phyloP scores from a whole-genome alignment of 1,284 basidiomycete genomes.

The Hemileccinum hortonii region DNA sequence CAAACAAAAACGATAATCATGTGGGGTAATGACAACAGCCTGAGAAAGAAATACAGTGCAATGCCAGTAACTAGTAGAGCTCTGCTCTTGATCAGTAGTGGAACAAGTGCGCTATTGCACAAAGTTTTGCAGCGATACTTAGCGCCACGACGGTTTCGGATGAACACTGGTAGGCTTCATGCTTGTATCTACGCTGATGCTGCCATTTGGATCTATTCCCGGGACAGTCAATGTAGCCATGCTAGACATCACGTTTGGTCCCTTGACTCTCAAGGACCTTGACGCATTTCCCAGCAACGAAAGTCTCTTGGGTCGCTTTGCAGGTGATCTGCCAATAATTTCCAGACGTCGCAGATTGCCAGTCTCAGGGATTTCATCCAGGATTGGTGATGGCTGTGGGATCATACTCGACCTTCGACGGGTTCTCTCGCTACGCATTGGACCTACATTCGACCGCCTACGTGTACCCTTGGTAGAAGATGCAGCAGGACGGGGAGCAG shows the following conservation, averaged over 20 bases:
- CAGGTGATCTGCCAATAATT: conserved; percentile 51
- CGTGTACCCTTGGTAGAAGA: conserved; percentile 42
- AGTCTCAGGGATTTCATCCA: conserved; percentile 30
- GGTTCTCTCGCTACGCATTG: conserved; percentile 64
- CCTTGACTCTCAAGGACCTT: conserved; percentile 30
- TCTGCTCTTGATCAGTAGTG: conserved; percentile 11
- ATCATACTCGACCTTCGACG: conserved; percentile 76
- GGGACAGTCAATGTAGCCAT: conserved; percentile 20
- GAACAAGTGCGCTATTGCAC: not conserved
- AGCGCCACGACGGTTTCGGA: conserved; percentile 32
- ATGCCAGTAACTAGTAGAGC: conserved; percentile 13
- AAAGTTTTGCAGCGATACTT: conserved; percentile 1
- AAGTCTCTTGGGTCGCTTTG: conserved; percentile 60
- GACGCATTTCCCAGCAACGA: conserved; percentile 47
- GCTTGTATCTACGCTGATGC: conserved; percentile 27
- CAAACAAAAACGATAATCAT: conserved; percentile 20
- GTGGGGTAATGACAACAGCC: conserved; percentile 11
- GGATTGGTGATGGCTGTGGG: conserved; percentile 54
- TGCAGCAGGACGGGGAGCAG: conserved; percentile 45
- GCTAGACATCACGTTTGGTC: conserved; percentile 19
- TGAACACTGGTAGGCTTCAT: conserved; percentile 14
- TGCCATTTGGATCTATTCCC: conserved; percentile 29
- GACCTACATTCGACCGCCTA: conserved; percentile 72
- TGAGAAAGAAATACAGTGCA: conserved; percentile 20
- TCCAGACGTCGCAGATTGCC: conserved; percentile 43